Base-by-base conservation (phyloP, 805 yeast species). In the Yamadazyma paraphyllophila region DNA sequence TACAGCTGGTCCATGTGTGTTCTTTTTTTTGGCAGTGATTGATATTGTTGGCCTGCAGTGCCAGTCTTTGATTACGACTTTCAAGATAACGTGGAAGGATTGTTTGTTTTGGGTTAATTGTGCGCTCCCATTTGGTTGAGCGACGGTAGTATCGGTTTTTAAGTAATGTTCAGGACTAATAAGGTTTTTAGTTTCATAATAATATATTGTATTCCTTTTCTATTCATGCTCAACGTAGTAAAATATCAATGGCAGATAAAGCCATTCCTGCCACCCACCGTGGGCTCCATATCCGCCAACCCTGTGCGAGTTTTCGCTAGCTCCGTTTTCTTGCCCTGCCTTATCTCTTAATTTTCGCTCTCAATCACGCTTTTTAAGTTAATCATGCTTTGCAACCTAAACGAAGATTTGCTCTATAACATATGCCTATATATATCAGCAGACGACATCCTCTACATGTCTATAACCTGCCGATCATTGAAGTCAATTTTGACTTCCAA, bases 391-490 rank as follows among this genome's bases (percentile, higher is more conserved):
- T 25, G 12, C 7, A 17, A 38, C 13, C 35, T 44, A 4, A 39
- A 44, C 32, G 34, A 32, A 11, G 46, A 44, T 20, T 27, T 45
- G 9, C 25, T 45, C 11, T 45, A 39, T 14, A 15, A 36, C 26
- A 17, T 46, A 1, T 48, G 55, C 29, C 32, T 32, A 4, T 59
- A 53, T 43, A 48, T 76, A 20, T 55, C 64, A 0, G 61, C 69
- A 1, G 53, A 57, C 5, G 82, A 78, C 39, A 71, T 80, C 13
- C 56, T 57, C 14, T 48, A 68, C 4, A 57, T 80, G 13, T 63
- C 74, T 36, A 50, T 61, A 25, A 67, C 76, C 1, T 71, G 72
- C 49, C 65, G 66, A 38, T 44, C 55, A n/a, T 52, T 80, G 2
- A 59, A 72, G 40, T 10, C 48, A 0, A 54, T 63, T 9, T 54